Conservation (phyloP, 2,329 filamentous ascomycete genomes). For the Chrysosporium keratinophilum region DNA sequence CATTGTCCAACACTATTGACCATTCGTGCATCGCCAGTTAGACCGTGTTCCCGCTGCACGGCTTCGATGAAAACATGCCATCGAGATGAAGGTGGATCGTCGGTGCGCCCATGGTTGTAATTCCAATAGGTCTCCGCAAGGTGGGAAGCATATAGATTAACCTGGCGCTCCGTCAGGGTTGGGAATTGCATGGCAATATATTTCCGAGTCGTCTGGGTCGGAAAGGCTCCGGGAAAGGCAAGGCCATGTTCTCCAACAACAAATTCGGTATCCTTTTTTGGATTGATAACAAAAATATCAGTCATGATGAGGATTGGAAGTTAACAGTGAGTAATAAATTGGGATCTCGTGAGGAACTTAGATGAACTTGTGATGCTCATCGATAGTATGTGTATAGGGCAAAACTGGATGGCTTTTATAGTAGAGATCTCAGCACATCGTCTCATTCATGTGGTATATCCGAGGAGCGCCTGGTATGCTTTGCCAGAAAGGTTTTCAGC, state of each 20-base stretch:
- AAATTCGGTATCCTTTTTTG: conserved; percentile 5
- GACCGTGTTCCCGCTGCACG: conserved; percentile 2
- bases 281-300: conserved; percentile 3
- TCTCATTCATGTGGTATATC: neutral
- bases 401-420: too few relatives aligned
- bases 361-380: too few relatives aligned
- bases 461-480: neutral
- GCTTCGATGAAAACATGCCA: conserved; percentile 1
- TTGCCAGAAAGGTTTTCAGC: neutral
- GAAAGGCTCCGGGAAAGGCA: conserved; percentile 1
- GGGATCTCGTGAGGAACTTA: too few relatives aligned
- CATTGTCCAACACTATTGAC: neutral
- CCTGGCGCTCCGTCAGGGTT: conserved; percentile 1
- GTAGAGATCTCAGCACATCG: too few relatives aligned
- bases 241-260: neutral
- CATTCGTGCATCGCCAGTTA: neutral
- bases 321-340: neutral
- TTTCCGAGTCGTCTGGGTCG: conserved; percentile 3
- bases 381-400: too few relatives aligned
- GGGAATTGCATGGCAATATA: conserved; percentile 6
- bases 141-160: conserved; percentile 1
- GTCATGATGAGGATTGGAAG: neutral
- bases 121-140: conserved; percentile 2
- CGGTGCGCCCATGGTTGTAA: neutral
- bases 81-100: neutral